phyloP scores from a whole-genome alignment of 176 grass and related monocot species.

The Oropetium thomaeum region DNA sequence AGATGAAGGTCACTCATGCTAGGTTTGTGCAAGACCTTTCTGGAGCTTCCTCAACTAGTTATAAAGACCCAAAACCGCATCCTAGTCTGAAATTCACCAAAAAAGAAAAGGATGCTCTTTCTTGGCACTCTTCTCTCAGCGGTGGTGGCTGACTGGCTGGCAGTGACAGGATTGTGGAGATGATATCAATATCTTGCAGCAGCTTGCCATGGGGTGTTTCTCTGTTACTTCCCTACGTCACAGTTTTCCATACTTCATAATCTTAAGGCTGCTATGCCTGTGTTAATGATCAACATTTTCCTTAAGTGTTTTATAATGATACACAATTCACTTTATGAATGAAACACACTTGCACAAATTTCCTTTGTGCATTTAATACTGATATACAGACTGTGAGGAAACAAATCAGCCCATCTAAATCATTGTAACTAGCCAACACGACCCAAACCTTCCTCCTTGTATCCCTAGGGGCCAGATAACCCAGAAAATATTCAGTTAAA shows the following conservation, averaged over 20 bases:
- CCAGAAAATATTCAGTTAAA: too few relatives aligned
- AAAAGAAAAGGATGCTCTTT: background rate
- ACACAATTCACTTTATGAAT: slow-evolving; percentile 2
- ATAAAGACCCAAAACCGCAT: background rate
- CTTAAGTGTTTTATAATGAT: background rate
- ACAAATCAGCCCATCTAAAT: background rate
- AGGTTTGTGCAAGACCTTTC: background rate
- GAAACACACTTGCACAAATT: background rate
- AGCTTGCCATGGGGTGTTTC: background rate
- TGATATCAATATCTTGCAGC: background rate
- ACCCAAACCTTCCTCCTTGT: background rate
- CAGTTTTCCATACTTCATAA: slow-evolving; percentile 1
- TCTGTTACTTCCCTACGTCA: background rate
- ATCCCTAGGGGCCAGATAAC: background rate
- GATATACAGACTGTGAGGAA: background rate
- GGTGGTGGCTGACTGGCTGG: slow-evolving; percentile 3
- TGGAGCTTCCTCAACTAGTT: slow-evolving; percentile 4
- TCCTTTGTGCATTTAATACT: background rate
- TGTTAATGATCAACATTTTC: background rate
- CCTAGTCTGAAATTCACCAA: background rate
- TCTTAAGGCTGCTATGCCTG: background rate
- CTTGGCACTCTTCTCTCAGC: background rate
- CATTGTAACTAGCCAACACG: background rate
- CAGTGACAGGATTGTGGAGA: background rate
- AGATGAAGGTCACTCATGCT: background rate